Evolutionary conservation across 1,284 basidiomycete genomes (phyloP).

Genomic region (Pyrrhoderma noxium): DNA sequence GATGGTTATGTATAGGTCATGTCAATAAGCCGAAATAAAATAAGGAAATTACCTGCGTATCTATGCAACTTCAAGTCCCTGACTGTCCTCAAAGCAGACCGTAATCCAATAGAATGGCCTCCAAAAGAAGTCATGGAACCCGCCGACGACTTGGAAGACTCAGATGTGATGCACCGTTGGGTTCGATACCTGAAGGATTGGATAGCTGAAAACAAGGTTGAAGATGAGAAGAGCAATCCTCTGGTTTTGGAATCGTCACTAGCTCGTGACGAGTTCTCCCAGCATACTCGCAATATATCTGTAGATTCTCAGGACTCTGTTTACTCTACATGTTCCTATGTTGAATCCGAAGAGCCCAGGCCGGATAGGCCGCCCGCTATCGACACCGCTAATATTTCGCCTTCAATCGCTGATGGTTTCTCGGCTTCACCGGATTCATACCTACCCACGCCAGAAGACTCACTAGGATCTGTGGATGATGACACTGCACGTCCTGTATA

Average conservation of each 20-base stretch:
- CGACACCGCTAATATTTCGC: slow-evolving; percentile 39
- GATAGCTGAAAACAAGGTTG: slow-evolving; percentile 48
- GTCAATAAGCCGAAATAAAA: slow-evolving; percentile 80
- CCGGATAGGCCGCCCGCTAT: slow-evolving; percentile 44
- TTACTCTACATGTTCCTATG: slow-evolving; percentile 33
- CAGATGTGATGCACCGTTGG: slow-evolving; percentile 60
- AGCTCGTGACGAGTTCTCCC: slow-evolving; percentile 34
- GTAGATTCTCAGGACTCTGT: slow-evolving; percentile 51
- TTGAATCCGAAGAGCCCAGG: slow-evolving; percentile 29
- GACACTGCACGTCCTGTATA: slow-evolving; percentile 16
- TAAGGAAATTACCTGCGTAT: slow-evolving; percentile 76
- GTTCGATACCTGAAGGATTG: slow-evolving; percentile 66
- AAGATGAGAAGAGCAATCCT: slow-evolving; percentile 5
- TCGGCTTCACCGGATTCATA: slow-evolving; percentile 48
- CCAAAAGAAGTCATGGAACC: slow-evolving; percentile 47
- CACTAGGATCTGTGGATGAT: slow-evolving; percentile 31
- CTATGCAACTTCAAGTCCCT: slow-evolving; percentile 68
- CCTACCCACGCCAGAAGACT: slow-evolving; percentile 52
- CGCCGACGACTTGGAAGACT: slow-evolving; percentile 37
- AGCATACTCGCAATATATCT: slow-evolving; percentile 57
- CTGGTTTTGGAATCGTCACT: neutral
- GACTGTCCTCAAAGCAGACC: slow-evolving; percentile 80
- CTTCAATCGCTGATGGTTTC: slow-evolving; percentile 30
- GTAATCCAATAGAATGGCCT: slow-evolving; percentile 93
- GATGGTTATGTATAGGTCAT: slow-evolving; percentile 52